Conservation (phyloP, 1,139 yeast species). For the Kurtzmaniella quercitrusa region DNA sequence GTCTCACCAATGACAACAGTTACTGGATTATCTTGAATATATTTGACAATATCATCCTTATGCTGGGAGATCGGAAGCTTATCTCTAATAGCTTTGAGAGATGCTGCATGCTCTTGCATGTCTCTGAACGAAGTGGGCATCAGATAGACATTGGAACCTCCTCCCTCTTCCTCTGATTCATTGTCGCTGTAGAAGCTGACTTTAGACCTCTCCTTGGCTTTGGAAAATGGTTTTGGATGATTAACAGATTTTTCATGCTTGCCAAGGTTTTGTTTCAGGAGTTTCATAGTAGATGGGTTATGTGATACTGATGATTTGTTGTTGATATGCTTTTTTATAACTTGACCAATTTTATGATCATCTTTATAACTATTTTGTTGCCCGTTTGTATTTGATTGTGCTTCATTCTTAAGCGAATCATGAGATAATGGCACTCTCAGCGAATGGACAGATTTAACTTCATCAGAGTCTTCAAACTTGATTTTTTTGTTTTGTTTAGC, state of each 20-base stretch:
- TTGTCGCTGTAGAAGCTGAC: conserved; percentile 12
- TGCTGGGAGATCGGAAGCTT: conserved; percentile 76
- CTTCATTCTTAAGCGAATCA: background rate
- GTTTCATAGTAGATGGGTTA: background rate
- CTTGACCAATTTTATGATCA: background rate
- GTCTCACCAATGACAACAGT: conserved; percentile 91
- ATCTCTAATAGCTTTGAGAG: conserved; percentile 48
- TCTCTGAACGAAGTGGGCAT: conserved; percentile 9
- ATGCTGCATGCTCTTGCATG: conserved; percentile 39
- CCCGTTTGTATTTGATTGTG: conserved; percentile 1
- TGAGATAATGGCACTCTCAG: background rate
- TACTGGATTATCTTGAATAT: conserved; percentile 56
- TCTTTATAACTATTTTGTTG: background rate
- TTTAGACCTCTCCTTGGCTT: conserved; percentile 3
- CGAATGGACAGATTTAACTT: background rate
- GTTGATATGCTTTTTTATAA: too few relatives aligned
- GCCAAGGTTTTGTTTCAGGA: background rate
- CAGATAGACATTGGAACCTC: conserved; percentile 18
- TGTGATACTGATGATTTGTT: too few relatives aligned
- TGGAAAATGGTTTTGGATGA: background rate
- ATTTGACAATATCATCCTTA: conserved; percentile 55
- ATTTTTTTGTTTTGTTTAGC: conserved; percentile 22
- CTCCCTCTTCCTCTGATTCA: conserved; percentile 24
- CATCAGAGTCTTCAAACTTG: conserved; percentile 19
- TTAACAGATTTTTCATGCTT: background rate